These are phyloP conservation scores for Achaetomium macrosporum DNA, from an alignment of 2,329 filamentous ascomycete species.

Conservation along the genomic window DNA sequence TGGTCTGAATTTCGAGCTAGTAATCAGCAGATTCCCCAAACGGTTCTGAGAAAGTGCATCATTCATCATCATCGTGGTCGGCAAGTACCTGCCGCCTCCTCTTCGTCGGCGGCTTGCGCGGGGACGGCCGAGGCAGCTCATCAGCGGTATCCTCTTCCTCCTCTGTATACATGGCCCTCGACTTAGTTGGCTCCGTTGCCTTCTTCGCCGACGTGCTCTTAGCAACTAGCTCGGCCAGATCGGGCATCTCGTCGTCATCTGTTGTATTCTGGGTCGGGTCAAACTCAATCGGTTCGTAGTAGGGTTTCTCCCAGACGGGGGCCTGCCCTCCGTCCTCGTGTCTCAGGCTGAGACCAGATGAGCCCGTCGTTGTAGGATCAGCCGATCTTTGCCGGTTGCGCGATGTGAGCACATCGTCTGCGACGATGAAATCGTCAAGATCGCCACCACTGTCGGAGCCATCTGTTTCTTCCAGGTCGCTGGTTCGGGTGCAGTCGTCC, in stretches of 20 bases:
- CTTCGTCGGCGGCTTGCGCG: slow-evolving; percentile 8
- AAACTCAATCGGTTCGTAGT: slow-evolving; percentile 36
- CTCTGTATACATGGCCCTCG: not conserved
- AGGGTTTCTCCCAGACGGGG: slow-evolving; percentile 27
- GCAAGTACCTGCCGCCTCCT: slow-evolving; percentile 10
- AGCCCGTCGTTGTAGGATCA: slow-evolving; percentile 22
- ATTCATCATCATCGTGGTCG: slow-evolving; percentile 14
- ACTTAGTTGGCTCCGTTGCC: not conserved
- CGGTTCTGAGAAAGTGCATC: not conserved
- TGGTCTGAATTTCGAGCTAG: not conserved
- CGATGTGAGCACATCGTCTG: slow-evolving; percentile 38
- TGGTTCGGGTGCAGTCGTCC: slow-evolving; percentile 47
- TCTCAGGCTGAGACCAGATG: slow-evolving; percentile 2
- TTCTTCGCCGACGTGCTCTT: slow-evolving; percentile 12
- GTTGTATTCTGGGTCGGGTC: slow-evolving; percentile 31
- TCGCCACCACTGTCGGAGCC: slow-evolving; percentile 46
- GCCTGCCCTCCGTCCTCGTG: not conserved
- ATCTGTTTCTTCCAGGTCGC: slow-evolving; percentile 41
- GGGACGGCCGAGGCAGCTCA: slow-evolving; percentile 4
- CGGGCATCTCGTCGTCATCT: slow-evolving; percentile 30
- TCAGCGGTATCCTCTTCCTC: slow-evolving; percentile 15
- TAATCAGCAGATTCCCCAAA: not conserved
- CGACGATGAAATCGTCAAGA: slow-evolving; percentile 52
- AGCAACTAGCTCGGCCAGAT: slow-evolving; percentile 16
- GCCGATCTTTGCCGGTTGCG: slow-evolving; percentile 29